phyloP scores from a whole-genome alignment of 805 yeast genomes.

The Candida golubevii region DNA sequence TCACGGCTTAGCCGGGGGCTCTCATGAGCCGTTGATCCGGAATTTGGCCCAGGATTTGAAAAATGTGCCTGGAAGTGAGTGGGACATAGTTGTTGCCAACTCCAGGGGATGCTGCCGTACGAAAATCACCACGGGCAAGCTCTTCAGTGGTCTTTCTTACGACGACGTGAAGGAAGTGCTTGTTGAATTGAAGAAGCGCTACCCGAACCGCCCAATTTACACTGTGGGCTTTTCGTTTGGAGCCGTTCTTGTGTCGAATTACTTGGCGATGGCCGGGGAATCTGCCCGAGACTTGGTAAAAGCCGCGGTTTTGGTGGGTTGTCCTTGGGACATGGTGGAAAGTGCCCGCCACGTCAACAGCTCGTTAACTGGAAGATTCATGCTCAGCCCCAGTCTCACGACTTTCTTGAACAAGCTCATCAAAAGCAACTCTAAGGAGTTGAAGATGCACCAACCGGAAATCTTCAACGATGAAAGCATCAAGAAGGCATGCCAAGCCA shows the following conservation, averaged over 20 bases:
- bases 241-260: slow-evolving; percentile 66
- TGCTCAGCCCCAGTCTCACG: slow-evolving; percentile 32
- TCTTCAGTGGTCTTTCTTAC: slow-evolving; percentile 70
- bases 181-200: slow-evolving; percentile 43
- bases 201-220: slow-evolving; percentile 60
- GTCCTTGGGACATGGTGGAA: slow-evolving; percentile 71
- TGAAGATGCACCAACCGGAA: slow-evolving; percentile 25
- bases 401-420: slow-evolving; percentile 30
- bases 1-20: slow-evolving; percentile 83
- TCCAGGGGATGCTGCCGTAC: slow-evolving; percentile 76
- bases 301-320: slow-evolving; percentile 54
- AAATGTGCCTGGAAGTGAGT: slow-evolving; percentile 24
- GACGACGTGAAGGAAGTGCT: slow-evolving; percentile 61
- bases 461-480: slow-evolving; percentile 34
- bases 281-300: slow-evolving; percentile 28
- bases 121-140: slow-evolving; percentile 59
- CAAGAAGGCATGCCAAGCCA: slow-evolving; percentile 42
- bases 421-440: slow-evolving; percentile 32
- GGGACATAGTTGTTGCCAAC: slow-evolving; percentile 68
- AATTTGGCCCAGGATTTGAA: slow-evolving; percentile 44
- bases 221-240: slow-evolving; percentile 83
- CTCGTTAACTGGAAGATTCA: slow-evolving; percentile 31
- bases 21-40: slow-evolving; percentile 74
- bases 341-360: slow-evolving; percentile 42
- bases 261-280: slow-evolving; percentile 55